Base-by-base conservation (phyloP, 805 yeast species). In the Phaffomyces antillensis region DNA sequence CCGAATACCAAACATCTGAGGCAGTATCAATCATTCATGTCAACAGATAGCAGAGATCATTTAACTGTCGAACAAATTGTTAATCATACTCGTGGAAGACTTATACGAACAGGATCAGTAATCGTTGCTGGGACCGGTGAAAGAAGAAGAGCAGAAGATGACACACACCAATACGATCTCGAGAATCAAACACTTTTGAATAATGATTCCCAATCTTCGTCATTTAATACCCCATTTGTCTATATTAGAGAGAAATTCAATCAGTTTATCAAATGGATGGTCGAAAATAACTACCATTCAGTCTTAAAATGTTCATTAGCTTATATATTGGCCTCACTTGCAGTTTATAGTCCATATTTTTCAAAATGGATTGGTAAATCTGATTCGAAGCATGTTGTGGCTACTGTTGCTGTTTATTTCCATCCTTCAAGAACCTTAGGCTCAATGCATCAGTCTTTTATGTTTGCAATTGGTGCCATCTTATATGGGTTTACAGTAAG, bases 391-490 rank as follows among this genome's bases (percentile, higher is more conserved):
- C 96, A 86, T 66, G 74, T 85, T 51, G 80, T 83, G 3, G 88
- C 95, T 34, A 87, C 95, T 0, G 83, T 83, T 10, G 83, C 86
- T 1, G 93, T 86, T 3, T 87, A 87, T 61, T 86, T 87, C 67
- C 93, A 86, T 57, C 88, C 95, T 0, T 75, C 90, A 2, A 63
- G 95, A 40, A 74, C 93, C 0, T 75, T 77, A 45, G 96, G 96
- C 0, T 77, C 86, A 17, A 86, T 86, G 91, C 74, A 79, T 48
- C 88, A 86, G 57, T 80, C 89, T 12, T 60, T 83, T 16, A 58
- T 76, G 37, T 87, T 77, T 63, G 90, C 82, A 4, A 52, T 71
- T 0, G 46, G 76, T 3, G 68, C 88, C 1, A 62, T 85, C 15
- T 42, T 67, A 5, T 86, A 70, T 64, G 75, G 79, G 37, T 73